These are phyloP conservation scores for Lophiotrema nucula DNA, from an alignment of 495 filamentous ascomycete species.

Conservation along the genomic window DNA sequence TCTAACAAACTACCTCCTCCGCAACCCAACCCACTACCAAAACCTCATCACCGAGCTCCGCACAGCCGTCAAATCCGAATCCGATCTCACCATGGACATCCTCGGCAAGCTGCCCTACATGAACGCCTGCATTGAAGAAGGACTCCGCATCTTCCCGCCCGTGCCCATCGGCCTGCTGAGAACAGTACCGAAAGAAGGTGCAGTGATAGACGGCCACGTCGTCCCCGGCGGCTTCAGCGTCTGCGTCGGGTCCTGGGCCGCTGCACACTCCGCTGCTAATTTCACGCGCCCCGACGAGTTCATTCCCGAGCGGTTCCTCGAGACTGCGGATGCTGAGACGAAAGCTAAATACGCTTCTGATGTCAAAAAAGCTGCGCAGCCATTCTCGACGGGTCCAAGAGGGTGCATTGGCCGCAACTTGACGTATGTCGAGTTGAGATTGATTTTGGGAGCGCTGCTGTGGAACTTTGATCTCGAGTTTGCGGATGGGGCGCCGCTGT, in stretches of 20 bases:
- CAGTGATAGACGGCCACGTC: slow-evolving; percentile 40
- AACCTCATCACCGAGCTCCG: slow-evolving; percentile 33
- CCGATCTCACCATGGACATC: slow-evolving; percentile 36
- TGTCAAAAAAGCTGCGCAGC: slow-evolving; percentile 33
- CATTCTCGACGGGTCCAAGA: slow-evolving; percentile 37
- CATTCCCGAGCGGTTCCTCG: slow-evolving; percentile 39
- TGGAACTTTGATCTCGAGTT: slow-evolving; percentile 39
- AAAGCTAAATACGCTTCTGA: slow-evolving; percentile 24
- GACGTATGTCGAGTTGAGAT: slow-evolving; percentile 36
- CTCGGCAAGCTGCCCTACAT: slow-evolving; percentile 45
- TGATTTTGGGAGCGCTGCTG: slow-evolving; percentile 35
- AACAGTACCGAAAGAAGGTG: slow-evolving; percentile 47
- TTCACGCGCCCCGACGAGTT: slow-evolving; percentile 36
- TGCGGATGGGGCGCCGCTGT: slow-evolving; percentile 26
- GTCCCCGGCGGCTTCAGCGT: slow-evolving; percentile 41
- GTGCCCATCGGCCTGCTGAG: slow-evolving; percentile 50
- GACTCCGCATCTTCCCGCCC: slow-evolving; percentile 54
- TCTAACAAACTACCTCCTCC: slow-evolving; percentile 30
- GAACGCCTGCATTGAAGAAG: slow-evolving; percentile 52
- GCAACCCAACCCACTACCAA: slow-evolving; percentile 24
- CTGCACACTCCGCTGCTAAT: slow-evolving; percentile 30
- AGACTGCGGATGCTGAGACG: background rate
- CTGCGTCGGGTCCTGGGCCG: slow-evolving; percentile 25
- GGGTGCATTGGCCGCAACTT: slow-evolving; percentile 37
- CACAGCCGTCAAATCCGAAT: slow-evolving; percentile 20